Conservation (phyloP, 2,329 filamentous ascomycete species). For the Chalaropsis thielavioides region DNA sequence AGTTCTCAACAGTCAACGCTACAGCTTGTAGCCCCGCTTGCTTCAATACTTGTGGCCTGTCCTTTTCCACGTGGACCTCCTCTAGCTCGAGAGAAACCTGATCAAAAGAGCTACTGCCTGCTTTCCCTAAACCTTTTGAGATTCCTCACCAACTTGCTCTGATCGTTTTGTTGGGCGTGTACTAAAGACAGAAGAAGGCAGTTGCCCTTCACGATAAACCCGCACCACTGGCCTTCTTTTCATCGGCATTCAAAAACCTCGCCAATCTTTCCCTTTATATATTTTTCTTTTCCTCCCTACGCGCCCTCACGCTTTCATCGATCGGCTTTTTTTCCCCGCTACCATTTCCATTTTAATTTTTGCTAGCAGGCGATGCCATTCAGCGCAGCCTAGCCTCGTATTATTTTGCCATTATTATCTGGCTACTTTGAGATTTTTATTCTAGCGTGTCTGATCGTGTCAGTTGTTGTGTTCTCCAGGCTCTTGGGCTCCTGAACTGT, state of each 20-base stretch:
- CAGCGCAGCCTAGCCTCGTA: neutral
- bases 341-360: neutral
- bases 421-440: neutral
- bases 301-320: neutral
- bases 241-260: neutral
- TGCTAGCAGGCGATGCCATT: neutral
- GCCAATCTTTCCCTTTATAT: neutral
- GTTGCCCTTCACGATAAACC: neutral
- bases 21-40: neutral
- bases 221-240: neutral
- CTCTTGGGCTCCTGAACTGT: too few relatives aligned
- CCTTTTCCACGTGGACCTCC: neutral
- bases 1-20: neutral
- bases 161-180: neutral
- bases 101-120: neutral
- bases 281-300: neutral
- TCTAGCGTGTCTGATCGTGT: neutral
- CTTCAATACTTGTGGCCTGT: neutral
- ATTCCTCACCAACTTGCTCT: neutral
- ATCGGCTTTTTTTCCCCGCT: neutral
- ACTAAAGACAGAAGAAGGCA: neutral
- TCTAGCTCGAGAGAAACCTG: neutral
- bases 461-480: neutral
- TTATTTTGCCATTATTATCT: neutral
- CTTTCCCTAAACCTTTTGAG: neutral